A percentile compares a stretch with the other conserved stretches of the same genome.
Conservation (phyloP, 176 grass and related monocot species). For the Miscanthus lutarioriparius region DNA sequence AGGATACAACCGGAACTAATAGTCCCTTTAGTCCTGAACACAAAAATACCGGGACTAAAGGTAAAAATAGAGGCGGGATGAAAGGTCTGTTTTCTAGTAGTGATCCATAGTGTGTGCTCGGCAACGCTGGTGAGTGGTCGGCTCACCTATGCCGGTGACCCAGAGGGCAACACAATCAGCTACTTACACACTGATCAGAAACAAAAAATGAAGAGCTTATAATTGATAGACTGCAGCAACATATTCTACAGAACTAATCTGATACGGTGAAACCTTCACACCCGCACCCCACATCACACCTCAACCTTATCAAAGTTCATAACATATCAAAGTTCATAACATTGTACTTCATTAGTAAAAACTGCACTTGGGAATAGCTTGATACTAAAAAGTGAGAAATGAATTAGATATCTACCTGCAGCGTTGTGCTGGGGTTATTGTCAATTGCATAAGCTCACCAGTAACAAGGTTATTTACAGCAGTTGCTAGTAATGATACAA, state of each 20-base stretch:
- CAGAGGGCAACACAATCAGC: too few relatives aligned
- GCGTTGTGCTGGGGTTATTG: conserved; percentile 57
- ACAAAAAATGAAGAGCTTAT: neutral
- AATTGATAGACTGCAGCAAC: neutral
- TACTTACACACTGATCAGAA: neutral
- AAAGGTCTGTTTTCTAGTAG: too few relatives aligned
- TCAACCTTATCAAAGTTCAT: conserved; percentile 2
- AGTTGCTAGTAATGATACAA: conserved; percentile 68
- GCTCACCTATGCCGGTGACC: too few relatives aligned
- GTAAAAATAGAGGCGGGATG: too few relatives aligned
- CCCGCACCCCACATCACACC: neutral
- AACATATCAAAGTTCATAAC: neutral
- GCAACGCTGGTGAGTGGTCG: too few relatives aligned
- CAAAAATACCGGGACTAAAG: too few relatives aligned
- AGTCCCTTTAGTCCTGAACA: too few relatives aligned
- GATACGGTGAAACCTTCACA: neutral
- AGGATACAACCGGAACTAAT: too few relatives aligned
- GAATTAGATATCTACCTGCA: conserved; percentile 50
- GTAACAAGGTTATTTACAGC: conserved; percentile 74
- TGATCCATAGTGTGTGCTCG: too few relatives aligned
- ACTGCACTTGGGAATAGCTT: neutral
- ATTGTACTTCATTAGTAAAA: neutral
- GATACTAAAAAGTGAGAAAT: conserved; percentile 2
- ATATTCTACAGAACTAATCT: neutral
- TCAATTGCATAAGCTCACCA: conserved; percentile 88